Conservation (phyloP, 352 stramenopile genomes). For the Elongisporangium senticosum region DNA sequence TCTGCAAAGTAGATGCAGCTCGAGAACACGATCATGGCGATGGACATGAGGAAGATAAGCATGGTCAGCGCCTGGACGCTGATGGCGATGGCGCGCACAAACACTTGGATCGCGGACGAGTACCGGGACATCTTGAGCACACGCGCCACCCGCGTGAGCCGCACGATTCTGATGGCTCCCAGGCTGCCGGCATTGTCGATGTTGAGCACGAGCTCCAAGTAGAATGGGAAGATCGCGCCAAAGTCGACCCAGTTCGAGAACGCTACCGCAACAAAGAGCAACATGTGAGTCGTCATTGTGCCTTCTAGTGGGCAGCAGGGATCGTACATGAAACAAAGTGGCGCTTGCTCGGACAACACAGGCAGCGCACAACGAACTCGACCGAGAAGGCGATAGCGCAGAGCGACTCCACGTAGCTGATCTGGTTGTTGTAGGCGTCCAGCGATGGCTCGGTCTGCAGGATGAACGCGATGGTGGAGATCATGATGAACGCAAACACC, state of each 20-base stretch:
- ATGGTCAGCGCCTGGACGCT: conserved; percentile 81
- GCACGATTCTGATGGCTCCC: conserved; percentile 76
- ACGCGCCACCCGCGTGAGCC: conserved; percentile 73
- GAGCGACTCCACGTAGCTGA: conserved; percentile 37
- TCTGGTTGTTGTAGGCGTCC: conserved; percentile 20
- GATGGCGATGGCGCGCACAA: conserved; percentile 64
- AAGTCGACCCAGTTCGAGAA: conserved; percentile 82
- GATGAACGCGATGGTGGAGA: conserved; percentile 68
- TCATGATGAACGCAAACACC: conserved; percentile 58
- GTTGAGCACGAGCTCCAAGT: conserved; percentile 64
- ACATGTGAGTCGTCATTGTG: background rate
- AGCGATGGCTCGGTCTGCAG: conserved; percentile 52
- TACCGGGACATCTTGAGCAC: conserved; percentile 88
- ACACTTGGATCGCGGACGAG: conserved; percentile 81
- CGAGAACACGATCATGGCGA: conserved; percentile 82
- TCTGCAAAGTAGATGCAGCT: conserved; percentile 83
- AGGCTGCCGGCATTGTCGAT: conserved; percentile 61
- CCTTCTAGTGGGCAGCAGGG: background rate
- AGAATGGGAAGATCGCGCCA: conserved; percentile 79
- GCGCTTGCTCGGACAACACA: conserved; percentile 41
- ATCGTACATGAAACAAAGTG: conserved; percentile 44
- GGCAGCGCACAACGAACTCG: conserved; percentile 47
- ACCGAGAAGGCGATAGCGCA: conserved; percentile 55
- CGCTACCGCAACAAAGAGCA: conserved; percentile 19
- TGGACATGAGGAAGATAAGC: conserved; percentile 83